Percentiles rank a stretch among this genome's conserved stretches.
These are phyloP conservation scores for Knufia fluminis DNA, from an alignment of 2,329 filamentous ascomycete species.

Conservation along the genomic window DNA sequence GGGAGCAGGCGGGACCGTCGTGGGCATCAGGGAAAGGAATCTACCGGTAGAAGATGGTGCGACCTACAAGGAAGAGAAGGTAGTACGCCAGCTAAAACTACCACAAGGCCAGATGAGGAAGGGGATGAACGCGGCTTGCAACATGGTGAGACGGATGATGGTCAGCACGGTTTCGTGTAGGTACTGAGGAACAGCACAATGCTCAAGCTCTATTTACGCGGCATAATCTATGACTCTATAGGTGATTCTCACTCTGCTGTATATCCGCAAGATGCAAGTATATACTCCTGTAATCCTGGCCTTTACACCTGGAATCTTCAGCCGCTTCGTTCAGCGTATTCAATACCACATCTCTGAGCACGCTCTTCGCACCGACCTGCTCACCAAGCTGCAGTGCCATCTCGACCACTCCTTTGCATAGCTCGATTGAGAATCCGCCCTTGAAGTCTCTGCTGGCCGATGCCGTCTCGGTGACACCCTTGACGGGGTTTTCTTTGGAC, in stretches of 20 bases:
- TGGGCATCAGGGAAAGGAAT: too few species aligned
- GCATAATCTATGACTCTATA: too few species aligned
- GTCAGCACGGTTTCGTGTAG: too few species aligned
- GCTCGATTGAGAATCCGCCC: slow-evolving; percentile 44
- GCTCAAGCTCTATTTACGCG: too few species aligned
- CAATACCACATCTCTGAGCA: slow-evolving; percentile 43
- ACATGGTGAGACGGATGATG: too few species aligned
- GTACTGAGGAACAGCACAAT: too few species aligned
- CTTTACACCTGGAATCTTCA: slow-evolving; percentile 43
- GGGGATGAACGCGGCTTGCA: too few species aligned
- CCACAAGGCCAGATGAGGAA: too few species aligned
- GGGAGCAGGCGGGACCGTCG: too few species aligned
- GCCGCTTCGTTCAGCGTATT: slow-evolving; percentile 44
- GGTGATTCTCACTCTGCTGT: slow-evolving; percentile 6
- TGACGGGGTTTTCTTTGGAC: slow-evolving; percentile 24
- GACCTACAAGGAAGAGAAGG: too few species aligned
- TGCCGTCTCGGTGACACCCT: slow-evolving; percentile 34
- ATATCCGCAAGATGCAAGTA: slow-evolving; percentile 27
- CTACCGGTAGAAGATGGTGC: too few species aligned
- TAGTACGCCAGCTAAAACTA: too few species aligned
- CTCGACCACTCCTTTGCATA: slow-evolving; percentile 52
- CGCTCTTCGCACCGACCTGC: slow-evolving; percentile 41
- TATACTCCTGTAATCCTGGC: slow-evolving; percentile 49
- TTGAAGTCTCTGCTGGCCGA: slow-evolving; percentile 32
- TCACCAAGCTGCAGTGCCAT: slow-evolving; percentile 48